Evolutionary conservation across 2,329 filamentous ascomycete species (phyloP).

Genomic region (Thielaviopsis ethacetica): DNA sequence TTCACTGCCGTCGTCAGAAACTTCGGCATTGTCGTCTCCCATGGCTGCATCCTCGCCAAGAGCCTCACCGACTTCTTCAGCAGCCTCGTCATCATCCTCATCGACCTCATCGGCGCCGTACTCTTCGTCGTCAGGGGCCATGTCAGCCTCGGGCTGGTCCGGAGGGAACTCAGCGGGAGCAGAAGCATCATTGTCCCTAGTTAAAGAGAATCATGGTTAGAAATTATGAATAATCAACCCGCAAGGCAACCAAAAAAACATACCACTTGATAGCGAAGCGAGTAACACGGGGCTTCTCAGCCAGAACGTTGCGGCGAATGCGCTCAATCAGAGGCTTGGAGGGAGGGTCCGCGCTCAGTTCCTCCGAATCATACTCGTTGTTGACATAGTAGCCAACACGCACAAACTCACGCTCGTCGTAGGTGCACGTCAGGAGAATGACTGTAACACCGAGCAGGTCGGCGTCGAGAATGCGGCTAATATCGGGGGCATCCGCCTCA

Average conservation of each 20-base stretch:
- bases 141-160: slow-evolving; percentile 91
- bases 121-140: slow-evolving; percentile 65
- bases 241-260: slow-evolving; percentile 20
- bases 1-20: slow-evolving; percentile 59
- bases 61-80: slow-evolving; percentile 32
- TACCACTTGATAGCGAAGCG: slow-evolving; percentile 98
- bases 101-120: slow-evolving; percentile 87
- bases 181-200: slow-evolving; percentile 92
- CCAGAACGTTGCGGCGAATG: slow-evolving; percentile 79
- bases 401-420: slow-evolving; percentile 92
- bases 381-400: slow-evolving; percentile 99
- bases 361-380: slow-evolving; percentile 93
- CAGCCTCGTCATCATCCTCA: slow-evolving; percentile 44
- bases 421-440: slow-evolving; percentile 88
- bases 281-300: slow-evolving; percentile 93
- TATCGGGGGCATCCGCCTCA: slow-evolving; percentile 84
- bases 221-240: neutral
- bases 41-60: slow-evolving; percentile 31
- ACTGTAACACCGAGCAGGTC: slow-evolving; percentile 96
- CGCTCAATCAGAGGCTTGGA: slow-evolving; percentile 86
- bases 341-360: slow-evolving; percentile 76
- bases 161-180: slow-evolving; percentile 92
- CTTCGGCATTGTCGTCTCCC: slow-evolving; percentile 39
- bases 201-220: neutral
- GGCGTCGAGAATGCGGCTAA: slow-evolving; percentile 75